These are phyloP conservation scores for Epichloe sp. DNA, from an alignment of 2,329 filamentous ascomycete genomes.

Conservation along the genomic window DNA sequence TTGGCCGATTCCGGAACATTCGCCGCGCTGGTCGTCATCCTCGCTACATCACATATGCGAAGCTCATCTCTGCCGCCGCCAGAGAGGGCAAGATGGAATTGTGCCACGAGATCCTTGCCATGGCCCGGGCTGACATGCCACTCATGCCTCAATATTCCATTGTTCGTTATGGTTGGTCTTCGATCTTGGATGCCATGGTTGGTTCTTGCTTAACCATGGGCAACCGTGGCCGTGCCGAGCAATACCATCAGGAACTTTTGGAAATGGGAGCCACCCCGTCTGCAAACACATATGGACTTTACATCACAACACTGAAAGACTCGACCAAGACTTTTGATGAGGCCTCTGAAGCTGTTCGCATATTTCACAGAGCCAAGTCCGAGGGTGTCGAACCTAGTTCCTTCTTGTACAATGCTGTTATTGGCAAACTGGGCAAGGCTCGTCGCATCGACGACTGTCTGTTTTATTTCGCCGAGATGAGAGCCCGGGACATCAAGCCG, in stretches of 20 bases:
- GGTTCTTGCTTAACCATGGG: slow-evolving; percentile 77
- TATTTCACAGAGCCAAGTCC: slow-evolving; percentile 85
- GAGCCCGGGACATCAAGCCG: slow-evolving; percentile 77
- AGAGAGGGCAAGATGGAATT: slow-evolving; percentile 71
- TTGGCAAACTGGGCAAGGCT: slow-evolving; percentile 95
- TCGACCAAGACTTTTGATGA: slow-evolving; percentile 97
- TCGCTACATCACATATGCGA: slow-evolving; percentile 92
- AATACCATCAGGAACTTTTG: slow-evolving; percentile 83
- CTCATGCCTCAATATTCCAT: slow-evolving; percentile 71
- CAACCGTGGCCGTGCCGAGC: slow-evolving; percentile 66
- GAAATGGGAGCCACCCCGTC: slow-evolving; percentile 85
- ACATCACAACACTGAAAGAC: slow-evolving; percentile 98
- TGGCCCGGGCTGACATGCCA: slow-evolving; percentile 82
- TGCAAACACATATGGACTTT: slow-evolving; percentile 94
- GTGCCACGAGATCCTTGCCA: slow-evolving; percentile 74
- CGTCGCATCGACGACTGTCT: slow-evolving; percentile 96
- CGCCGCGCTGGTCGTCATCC: slow-evolving; percentile 83
- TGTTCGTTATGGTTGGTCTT: slow-evolving; percentile 91
- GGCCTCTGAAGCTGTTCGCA: slow-evolving; percentile 90
- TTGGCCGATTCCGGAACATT: slow-evolving; percentile 82
- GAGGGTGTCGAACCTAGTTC: slow-evolving; percentile 94
- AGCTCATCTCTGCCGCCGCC: slow-evolving; percentile 81
- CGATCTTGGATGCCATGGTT: slow-evolving; percentile 92
- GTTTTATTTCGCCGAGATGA: slow-evolving; percentile 98
- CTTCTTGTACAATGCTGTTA: slow-evolving; percentile 95